phyloP scores from a whole-genome alignment of 805 yeast genomes.

The Ogataea haglerorum region DNA sequence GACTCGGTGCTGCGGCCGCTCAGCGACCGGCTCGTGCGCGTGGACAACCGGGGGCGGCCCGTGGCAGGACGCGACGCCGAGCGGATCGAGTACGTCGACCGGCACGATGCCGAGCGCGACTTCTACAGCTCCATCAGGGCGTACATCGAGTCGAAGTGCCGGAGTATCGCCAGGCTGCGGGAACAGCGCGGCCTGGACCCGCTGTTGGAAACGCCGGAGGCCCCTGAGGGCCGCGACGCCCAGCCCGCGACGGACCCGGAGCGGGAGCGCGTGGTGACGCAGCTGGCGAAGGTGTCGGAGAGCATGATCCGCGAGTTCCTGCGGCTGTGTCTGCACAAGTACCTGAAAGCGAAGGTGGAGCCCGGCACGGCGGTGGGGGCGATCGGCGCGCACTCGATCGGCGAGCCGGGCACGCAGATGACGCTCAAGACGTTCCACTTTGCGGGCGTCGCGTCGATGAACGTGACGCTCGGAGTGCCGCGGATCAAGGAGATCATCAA shows the following conservation, averaged over 20 bases:
- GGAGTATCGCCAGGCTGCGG: constrained; percentile 54
- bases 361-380: constrained; percentile 99
- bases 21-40: constrained; percentile 56
- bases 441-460: constrained; percentile 99
- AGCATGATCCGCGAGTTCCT: constrained; percentile 62
- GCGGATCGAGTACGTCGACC: constrained; percentile 70
- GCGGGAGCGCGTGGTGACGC: constrained; percentile 51
- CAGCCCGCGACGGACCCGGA: constrained; percentile 16
- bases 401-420: constrained; percentile 99
- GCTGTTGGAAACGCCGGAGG: constrained; percentile 36
- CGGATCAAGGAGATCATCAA: constrained; percentile 98
- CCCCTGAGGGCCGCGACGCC: too few species aligned
- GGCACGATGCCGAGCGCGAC: constrained; percentile 80
- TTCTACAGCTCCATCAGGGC: constrained; percentile 75
- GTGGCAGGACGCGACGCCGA: constrained; percentile 53
- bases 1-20: constrained; percentile 58
- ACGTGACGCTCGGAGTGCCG: constrained; percentile 97
- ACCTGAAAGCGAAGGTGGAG: constrained; percentile 86
- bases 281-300: constrained; percentile 63
- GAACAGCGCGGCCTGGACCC: constrained; percentile 42
- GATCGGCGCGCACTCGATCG: constrained; percentile 98
- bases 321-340: constrained; percentile 73
- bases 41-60: constrained; percentile 66
- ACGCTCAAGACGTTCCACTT: constrained; percentile 76
- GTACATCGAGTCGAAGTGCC: constrained; percentile 57